These are phyloP conservation scores for Linum lewisii DNA, from an alignment of 345 rosid genomes.

Conservation along the genomic window DNA sequence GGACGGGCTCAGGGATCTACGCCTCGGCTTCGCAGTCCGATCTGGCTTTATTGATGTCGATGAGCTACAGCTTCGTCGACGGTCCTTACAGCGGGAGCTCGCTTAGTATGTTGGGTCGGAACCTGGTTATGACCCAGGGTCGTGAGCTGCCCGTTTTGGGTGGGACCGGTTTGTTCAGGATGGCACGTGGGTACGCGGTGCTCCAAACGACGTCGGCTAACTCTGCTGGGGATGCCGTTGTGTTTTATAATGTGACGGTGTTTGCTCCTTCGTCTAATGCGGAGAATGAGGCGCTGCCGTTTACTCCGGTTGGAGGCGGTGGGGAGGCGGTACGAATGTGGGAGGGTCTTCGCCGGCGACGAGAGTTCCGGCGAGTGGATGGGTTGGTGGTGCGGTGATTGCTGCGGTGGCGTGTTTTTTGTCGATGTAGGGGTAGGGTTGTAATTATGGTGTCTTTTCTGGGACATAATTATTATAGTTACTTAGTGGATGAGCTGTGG, in stretches of 20 bases:
- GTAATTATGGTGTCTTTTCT: too few relatives aligned
- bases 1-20: conserved; percentile 23
- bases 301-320: background rate
- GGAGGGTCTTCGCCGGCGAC: background rate
- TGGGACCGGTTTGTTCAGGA: conserved; percentile 19
- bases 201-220: background rate
- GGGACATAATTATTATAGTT: too few relatives aligned
- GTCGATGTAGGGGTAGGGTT: background rate
- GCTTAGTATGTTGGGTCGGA: conserved; percentile 18
- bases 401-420: background rate
- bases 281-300: background rate
- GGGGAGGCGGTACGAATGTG: background rate
- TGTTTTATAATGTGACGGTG: background rate
- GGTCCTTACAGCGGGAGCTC: conserved; percentile 17
- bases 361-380: background rate
- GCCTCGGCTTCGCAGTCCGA: conserved; percentile 14
- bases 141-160: conserved; percentile 24
- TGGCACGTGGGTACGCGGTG: conserved; percentile 12
- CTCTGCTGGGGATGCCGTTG: background rate
- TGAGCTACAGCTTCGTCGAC: conserved; percentile 15
- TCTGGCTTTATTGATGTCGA: conserved; percentile 17
- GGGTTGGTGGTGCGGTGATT: background rate
- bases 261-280: background rate
- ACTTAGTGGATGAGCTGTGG: too few relatives aligned
- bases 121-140: conserved; percentile 10